Conservation (phyloP, 768 basidiomycete genomes). For the Hirschioporus abietinus region DNA sequence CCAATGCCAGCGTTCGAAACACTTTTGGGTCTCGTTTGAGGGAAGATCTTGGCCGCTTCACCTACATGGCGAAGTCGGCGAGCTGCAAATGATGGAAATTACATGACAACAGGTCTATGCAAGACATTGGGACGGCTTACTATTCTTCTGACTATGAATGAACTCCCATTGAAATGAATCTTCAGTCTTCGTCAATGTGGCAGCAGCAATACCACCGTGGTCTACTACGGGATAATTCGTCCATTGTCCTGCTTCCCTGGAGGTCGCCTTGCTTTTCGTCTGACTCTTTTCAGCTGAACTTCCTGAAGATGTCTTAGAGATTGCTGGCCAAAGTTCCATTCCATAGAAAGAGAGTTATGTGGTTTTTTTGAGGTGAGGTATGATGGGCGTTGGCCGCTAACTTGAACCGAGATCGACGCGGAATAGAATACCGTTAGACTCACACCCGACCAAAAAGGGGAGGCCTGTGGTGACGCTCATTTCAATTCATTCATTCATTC, state of each 20-base stretch:
- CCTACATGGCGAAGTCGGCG: constrained; percentile 27
- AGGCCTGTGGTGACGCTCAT: neutral
- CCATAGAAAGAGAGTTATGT: constrained; percentile 40
- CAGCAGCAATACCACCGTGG: constrained; percentile 49
- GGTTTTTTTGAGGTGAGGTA: neutral
- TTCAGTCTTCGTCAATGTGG: constrained; percentile 43
- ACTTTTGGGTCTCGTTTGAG: constrained; percentile 43
- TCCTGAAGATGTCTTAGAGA: constrained; percentile 1
- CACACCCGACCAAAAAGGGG: neutral
- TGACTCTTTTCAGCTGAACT: neutral
- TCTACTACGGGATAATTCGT: constrained; percentile 50
- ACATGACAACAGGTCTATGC: too few species aligned
- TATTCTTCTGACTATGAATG: constrained; percentile 26
- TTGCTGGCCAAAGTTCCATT: constrained; percentile 72
- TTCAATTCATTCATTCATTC: neutral
- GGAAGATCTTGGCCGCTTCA: constrained; percentile 44
- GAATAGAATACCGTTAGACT: neutral
- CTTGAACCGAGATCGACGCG: neutral
- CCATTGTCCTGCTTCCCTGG: constrained; percentile 14
- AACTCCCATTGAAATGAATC: constrained; percentile 50
- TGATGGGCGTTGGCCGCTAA: neutral
- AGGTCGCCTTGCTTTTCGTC: neutral
- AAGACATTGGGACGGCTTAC: constrained; percentile 17
- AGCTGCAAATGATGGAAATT: constrained; percentile 10
- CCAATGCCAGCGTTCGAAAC: constrained; percentile 26